Base-by-base conservation (phyloP, 768 basidiomycete species). In the Phaffia australis region DNA sequence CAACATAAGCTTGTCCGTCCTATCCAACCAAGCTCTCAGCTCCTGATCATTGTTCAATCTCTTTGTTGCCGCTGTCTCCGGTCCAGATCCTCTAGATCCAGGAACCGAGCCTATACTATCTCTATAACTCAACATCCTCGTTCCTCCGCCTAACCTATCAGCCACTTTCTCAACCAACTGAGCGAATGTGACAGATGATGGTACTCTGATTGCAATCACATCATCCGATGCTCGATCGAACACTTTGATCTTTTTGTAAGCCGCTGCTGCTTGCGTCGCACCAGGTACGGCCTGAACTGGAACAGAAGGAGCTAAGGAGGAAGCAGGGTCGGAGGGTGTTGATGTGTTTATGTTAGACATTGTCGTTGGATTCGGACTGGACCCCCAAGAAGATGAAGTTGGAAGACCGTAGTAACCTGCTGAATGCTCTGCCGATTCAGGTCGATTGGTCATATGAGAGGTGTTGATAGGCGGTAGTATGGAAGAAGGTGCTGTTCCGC, bases 171-270 rank as follows among this genome's bases (percentile, higher is more conserved):
- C 88, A 81, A 95, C 85, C 69, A 99, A 80, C 73, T 94, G 90
- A 14, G 77, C 79, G 72, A 88, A 87, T 9, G 87, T 84, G 50
- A 98, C 92, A 60, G 82, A 83, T 27, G 95, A 95, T 74, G 94
- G 92, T 32, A 98, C 94, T 18, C 95, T 85, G 64, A 98, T 95
- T 4, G 95, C 95, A 70, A 98, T 91, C 63, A 98, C 79, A 76
- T 99, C 95, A 74, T 98, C 93, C 29, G 90, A 86, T 64, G 86
- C 81, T 49, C 88, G 84, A 78, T 95, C 89, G 75, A 95, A 95
- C 55, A 99, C 90, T 79, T 99, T 99, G 79, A 99, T 95, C 79
- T 98, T 99, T 71, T 98, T 69, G 67, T 64, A 69, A 18, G 66
- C 60, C 3, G 67, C 60, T n/a, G 67, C 51, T n/a, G 8, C 55